A percentile compares a stretch with the other conserved stretches of the same genome.
These are phyloP conservation scores for Oryza meyeriana DNA, from an alignment of 176 grass and related monocot genomes.

Conservation along the genomic window DNA sequence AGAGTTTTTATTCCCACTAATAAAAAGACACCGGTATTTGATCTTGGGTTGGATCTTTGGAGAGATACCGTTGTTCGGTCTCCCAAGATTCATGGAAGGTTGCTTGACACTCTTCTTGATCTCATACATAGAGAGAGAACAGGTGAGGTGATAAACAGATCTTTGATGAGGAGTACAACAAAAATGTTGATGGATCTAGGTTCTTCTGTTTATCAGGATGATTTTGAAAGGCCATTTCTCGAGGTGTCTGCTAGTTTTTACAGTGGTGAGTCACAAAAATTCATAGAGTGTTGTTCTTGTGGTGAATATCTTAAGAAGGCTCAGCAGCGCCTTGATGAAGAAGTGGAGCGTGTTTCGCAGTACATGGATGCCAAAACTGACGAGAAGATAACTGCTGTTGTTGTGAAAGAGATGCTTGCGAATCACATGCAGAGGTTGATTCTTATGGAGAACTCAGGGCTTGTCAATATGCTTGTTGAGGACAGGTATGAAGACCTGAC, in stretches of 20 bases:
- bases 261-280: constrained; percentile 68
- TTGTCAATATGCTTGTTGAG: constrained; percentile 77
- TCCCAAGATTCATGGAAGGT: constrained; percentile 48
- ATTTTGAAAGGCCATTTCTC: constrained; percentile 79
- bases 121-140: constrained; percentile 66
- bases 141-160: constrained; percentile 74
- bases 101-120: constrained; percentile 60
- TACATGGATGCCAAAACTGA: constrained; percentile 65
- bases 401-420: constrained; percentile 73
- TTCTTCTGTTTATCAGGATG: constrained; percentile 71
- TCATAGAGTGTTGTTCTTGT: constrained; percentile 75
- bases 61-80: constrained; percentile 62
- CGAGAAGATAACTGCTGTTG: constrained; percentile 65
- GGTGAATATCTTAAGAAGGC: constrained; percentile 83
- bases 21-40: constrained; percentile 70
- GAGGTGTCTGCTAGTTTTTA: constrained; percentile 77
- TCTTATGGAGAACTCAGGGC: constrained; percentile 79
- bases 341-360: constrained; percentile 64
- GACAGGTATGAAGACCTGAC: constrained; percentile 74
- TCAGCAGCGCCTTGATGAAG: constrained; percentile 72
- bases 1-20: constrained; percentile 55
- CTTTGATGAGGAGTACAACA: constrained; percentile 75
- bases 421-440: constrained; percentile 78
- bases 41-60: constrained; percentile 76
- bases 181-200: constrained; percentile 85